Base-by-base conservation (phyloP, 202 grass and related monocot species). In the Hordeum pubiflorum region DNA sequence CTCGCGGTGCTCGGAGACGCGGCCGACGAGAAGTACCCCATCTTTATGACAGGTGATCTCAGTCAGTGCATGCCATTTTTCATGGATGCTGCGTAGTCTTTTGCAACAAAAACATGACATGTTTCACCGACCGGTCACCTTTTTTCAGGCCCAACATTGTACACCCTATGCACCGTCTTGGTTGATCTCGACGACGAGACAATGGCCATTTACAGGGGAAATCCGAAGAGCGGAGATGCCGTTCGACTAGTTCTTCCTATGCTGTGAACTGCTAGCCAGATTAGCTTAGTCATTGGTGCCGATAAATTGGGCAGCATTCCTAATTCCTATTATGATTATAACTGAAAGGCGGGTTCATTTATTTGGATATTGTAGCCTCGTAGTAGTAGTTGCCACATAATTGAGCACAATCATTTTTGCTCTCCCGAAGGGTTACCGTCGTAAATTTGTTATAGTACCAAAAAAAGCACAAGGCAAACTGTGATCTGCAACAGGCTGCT, bases 111-210 rank as follows among this genome's bases (percentile, higher is more conserved):
- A 81, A 48, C 62, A 72, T 32, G 27, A 65, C 2, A 15, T 34
- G 26, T 34, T 60, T 39, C 37, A 5, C 44, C 9, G 29, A 5
- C 44, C 7, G 29, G 22, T 32, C 20, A 14, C 27, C 21, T 63
- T 18, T 69, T 79, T 86, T 65, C 89, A 93, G 88, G 92, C 26
- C 95, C 88, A 10, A 58, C 31, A 14, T 46, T 98, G 60, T 77
- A 93, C 69, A 98, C 90, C 5, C 76, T 95, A 3, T 93, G 92
- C 86, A 91, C 86, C 39, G 90, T 81, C 43, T 62, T 93, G 56
- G 48, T 91, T 72, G 86, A 95, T 89, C 82, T 95, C 3, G 88
- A 95, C 11, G 83, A 87, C 46, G 20, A 52, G 37, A 93, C 67
- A 7, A 73, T 91, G 83, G 81, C 84, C 63, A 90, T 98, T 84